Evolutionary conservation across 192 early-diverging fungal genomes (phyloP).

Genomic region (Gaertneriomyces semiglobifer): DNA sequence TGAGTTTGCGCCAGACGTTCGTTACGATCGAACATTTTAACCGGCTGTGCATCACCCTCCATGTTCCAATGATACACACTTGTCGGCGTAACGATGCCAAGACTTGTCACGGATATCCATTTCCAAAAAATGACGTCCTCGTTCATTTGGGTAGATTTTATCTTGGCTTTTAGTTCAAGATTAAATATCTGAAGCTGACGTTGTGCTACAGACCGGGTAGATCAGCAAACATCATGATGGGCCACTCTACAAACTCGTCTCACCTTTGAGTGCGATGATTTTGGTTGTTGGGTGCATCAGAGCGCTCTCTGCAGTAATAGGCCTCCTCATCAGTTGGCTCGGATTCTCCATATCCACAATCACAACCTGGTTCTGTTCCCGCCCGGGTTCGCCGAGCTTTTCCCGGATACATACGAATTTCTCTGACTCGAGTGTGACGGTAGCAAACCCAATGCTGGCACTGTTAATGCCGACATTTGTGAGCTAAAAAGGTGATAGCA

Average conservation of each 20-base stretch:
- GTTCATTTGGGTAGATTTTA: slow-evolving; percentile 87
- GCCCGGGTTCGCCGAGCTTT: slow-evolving; percentile 59
- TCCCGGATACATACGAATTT: slow-evolving; percentile 97
- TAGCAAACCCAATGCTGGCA: slow-evolving; percentile 94
- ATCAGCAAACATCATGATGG: slow-evolving; percentile 6
- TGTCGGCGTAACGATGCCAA: slow-evolving; percentile 85
- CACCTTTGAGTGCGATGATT: slow-evolving; percentile 95
- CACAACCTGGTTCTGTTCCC: slow-evolving; percentile 75
- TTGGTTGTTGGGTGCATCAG: slow-evolving; percentile 96
- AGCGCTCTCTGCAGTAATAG: slow-evolving; percentile 95
- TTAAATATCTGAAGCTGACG: slow-evolving; percentile 97
- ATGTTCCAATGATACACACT: slow-evolving; percentile 97
- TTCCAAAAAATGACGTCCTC: slow-evolving; percentile 96
- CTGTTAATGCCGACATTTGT: slow-evolving; percentile 84
- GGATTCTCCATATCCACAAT: slow-evolving; percentile 91
- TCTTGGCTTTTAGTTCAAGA: slow-evolving; percentile 90
- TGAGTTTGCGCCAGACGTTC: slow-evolving; percentile 76
- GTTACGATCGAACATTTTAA: slow-evolving; percentile 93
- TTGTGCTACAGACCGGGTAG: slow-evolving; percentile 52
- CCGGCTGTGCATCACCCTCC: slow-evolving; percentile 79
- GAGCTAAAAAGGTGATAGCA: slow-evolving; percentile 57
- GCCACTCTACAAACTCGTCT: not conserved
- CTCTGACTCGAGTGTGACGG: slow-evolving; percentile 96
- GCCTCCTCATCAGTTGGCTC: slow-evolving; percentile 75
- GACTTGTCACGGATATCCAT: slow-evolving; percentile 82